Conservation (phyloP, 805 yeast genomes). For the Clavispora fructus region DNA sequence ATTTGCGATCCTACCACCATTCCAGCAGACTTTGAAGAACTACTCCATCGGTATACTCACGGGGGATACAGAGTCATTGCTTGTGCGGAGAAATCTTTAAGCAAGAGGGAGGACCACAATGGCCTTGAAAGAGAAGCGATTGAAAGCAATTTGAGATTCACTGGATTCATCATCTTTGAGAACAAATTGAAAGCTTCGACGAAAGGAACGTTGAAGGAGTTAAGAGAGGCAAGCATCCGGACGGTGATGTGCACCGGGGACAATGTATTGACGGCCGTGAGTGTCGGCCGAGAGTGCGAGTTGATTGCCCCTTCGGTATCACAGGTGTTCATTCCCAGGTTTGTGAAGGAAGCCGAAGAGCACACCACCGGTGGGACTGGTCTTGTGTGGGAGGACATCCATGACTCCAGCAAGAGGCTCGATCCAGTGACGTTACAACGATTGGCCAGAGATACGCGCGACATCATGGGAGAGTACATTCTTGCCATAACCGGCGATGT, state of each 20-base stretch:
- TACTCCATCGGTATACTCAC: slow-evolving; percentile 82
- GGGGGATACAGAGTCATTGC: slow-evolving; percentile 95
- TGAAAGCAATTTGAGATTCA: slow-evolving; percentile 65
- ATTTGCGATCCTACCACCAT: slow-evolving; percentile 68
- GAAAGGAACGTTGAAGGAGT: slow-evolving; percentile 49
- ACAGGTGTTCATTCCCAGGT: slow-evolving; percentile 50
- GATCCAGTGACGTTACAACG: slow-evolving; percentile 64
- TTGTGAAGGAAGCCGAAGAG: slow-evolving; percentile 32
- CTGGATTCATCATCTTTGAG: slow-evolving; percentile 90
- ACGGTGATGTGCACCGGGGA: slow-evolving; percentile 98
- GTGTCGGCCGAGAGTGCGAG: slow-evolving; percentile 85
- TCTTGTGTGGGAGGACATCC: slow-evolving; percentile 65
- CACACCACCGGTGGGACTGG: slow-evolving; percentile 27
- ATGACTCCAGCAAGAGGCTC: slow-evolving; percentile 48
- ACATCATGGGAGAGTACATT: slow-evolving; percentile 39
- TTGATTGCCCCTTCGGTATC: slow-evolving; percentile 43
- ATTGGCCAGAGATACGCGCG: slow-evolving; percentile 16
- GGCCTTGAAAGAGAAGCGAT: slow-evolving; percentile 53
- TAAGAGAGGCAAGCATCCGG: slow-evolving; percentile 67
- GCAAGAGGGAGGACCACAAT: slow-evolving; percentile 3
- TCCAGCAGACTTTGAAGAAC: slow-evolving; percentile 69
- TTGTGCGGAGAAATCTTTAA: slow-evolving; percentile 64
- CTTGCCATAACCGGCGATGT: slow-evolving; percentile 92
- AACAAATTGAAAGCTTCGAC: slow-evolving; percentile 79
- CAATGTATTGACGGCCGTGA: slow-evolving; percentile 86